A percentile compares a stretch with the other conserved stretches of the same genome.
Conservation (phyloP, 257 asterid species). For the Phtheirospermum japonicum region DNA sequence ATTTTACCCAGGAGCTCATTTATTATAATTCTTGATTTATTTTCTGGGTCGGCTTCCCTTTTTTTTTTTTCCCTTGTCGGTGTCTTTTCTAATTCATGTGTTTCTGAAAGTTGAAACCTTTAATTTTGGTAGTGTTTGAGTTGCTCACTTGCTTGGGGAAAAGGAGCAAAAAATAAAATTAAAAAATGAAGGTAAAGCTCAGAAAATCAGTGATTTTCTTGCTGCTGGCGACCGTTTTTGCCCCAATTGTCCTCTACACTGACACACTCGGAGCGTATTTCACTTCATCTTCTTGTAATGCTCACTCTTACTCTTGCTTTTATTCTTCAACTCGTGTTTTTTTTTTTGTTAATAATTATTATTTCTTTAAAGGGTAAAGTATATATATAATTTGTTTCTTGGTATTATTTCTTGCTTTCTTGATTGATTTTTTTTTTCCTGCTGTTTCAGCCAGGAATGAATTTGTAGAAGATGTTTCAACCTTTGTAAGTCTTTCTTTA, state of each 20-base stretch:
- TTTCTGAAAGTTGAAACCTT: constrained; percentile 31
- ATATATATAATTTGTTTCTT: not conserved
- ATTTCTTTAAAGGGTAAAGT: not conserved
- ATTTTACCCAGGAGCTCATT: too few relatives aligned
- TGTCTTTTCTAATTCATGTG: constrained; percentile 23
- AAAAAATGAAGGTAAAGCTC: constrained; percentile 48
- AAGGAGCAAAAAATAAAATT: not conserved
- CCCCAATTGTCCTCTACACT: constrained; percentile 74
- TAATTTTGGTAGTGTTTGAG: constrained; percentile 15
- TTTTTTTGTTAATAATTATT: too few relatives aligned
- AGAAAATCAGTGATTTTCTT: constrained; percentile 58
- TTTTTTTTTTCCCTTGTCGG: not conserved
- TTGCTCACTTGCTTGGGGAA: not conserved
- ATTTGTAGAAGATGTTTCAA: constrained; percentile 68
- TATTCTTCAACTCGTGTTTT: not conserved
- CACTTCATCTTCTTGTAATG: constrained; percentile 65
- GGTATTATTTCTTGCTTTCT: constrained; percentile 16
- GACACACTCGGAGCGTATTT: constrained; percentile 62
- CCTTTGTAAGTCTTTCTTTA: constrained; percentile 54
- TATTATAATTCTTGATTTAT: not conserved
- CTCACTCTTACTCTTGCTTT: not conserved
- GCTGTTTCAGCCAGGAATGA: constrained; percentile 59
- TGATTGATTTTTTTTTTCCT: constrained; percentile 28
- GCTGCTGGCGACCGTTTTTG: constrained; percentile 69
- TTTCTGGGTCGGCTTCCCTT: constrained; percentile 16